These are phyloP conservation scores for Malassezia caprae DNA, from an alignment of 1,284 basidiomycete species.

Conservation along the genomic window DNA sequence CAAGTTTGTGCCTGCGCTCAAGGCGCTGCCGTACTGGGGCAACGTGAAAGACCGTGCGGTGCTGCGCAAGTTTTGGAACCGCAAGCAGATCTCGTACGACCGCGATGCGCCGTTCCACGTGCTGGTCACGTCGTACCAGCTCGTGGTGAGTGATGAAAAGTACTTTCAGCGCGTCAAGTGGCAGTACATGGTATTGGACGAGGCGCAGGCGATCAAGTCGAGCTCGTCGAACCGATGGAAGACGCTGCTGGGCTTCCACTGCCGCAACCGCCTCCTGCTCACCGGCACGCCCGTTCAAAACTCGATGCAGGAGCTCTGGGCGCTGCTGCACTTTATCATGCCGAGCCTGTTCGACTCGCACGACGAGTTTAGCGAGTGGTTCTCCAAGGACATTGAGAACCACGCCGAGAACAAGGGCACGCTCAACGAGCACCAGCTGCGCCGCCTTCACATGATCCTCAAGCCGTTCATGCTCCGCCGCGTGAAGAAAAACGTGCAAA, in stretches of 20 bases:
- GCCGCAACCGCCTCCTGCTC: slow-evolving; percentile 83
- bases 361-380: slow-evolving; percentile 99
- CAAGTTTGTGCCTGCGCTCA: slow-evolving; percentile 84
- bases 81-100: slow-evolving; percentile 90
- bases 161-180: slow-evolving; percentile 97
- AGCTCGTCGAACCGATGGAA: slow-evolving; percentile 97
- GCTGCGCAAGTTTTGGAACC: slow-evolving; percentile 94
- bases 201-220: slow-evolving; percentile 99
- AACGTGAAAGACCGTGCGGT: slow-evolving; percentile 91
- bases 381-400: slow-evolving; percentile 97
- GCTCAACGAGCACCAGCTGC: slow-evolving; percentile 88
- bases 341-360: slow-evolving; percentile 97
- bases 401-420: slow-evolving; percentile 65
- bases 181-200: slow-evolving; percentile 99
- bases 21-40: slow-evolving; percentile 96
- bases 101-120: slow-evolving; percentile 94
- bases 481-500: slow-evolving; percentile 96
- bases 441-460: slow-evolving; percentile 93
- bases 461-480: slow-evolving; percentile 98
- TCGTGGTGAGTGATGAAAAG: slow-evolving; percentile 94
- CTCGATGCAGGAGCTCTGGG: slow-evolving; percentile 99
- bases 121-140: slow-evolving; percentile 90
- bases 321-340: slow-evolving; percentile 98
- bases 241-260: slow-evolving; percentile 87
- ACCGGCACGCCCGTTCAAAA: slow-evolving; percentile 99